Evolutionary conservation across 192 early-diverging fungal genomes (phyloP).

Genomic region (Gryganskiella cystojenkinii): DNA sequence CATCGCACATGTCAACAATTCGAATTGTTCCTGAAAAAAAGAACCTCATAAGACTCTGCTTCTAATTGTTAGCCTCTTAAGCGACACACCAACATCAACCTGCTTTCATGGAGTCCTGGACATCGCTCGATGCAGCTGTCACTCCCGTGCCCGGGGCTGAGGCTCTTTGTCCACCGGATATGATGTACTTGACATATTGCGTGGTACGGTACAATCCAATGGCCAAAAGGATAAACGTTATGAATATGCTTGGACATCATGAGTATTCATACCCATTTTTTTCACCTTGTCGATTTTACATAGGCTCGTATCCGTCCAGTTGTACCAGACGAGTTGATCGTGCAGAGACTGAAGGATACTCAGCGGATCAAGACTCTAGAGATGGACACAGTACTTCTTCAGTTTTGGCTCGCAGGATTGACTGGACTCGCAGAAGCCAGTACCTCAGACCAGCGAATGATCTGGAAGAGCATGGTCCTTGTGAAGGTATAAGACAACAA

Average conservation of each 20-base stretch:
- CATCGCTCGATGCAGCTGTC: too few relatives aligned
- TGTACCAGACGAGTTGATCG: constrained; percentile 17
- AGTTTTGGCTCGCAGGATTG: constrained; percentile 49
- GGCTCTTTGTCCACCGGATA: constrained; percentile 24
- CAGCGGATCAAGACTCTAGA: constrained; percentile 35
- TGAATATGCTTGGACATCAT: background rate
- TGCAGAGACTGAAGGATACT: constrained; percentile 42
- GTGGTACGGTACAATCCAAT: constrained; percentile 14
- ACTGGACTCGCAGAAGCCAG: constrained; percentile 37
- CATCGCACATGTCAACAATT: too few relatives aligned
- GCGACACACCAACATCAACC: too few relatives aligned
- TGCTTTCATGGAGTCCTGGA: too few relatives aligned
- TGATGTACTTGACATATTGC: constrained; percentile 28
- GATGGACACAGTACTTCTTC: constrained; percentile 34
- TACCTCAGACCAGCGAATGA: constrained; percentile 19
- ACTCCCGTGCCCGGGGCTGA: background rate
- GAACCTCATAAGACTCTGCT: too few relatives aligned
- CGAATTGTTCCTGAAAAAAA: too few relatives aligned
- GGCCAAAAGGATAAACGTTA: background rate
- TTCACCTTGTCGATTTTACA: background rate
- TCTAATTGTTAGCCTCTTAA: too few relatives aligned
- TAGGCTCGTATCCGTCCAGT: constrained; percentile 43
- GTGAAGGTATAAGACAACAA: too few relatives aligned
- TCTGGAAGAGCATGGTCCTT: constrained; percentile 44
- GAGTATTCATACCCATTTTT: background rate